Evolutionary conservation across 805 yeast species (phyloP), one percentile per base, ranked within the genome.

Genomic region (Barnettozyma botsteinii): DNA sequence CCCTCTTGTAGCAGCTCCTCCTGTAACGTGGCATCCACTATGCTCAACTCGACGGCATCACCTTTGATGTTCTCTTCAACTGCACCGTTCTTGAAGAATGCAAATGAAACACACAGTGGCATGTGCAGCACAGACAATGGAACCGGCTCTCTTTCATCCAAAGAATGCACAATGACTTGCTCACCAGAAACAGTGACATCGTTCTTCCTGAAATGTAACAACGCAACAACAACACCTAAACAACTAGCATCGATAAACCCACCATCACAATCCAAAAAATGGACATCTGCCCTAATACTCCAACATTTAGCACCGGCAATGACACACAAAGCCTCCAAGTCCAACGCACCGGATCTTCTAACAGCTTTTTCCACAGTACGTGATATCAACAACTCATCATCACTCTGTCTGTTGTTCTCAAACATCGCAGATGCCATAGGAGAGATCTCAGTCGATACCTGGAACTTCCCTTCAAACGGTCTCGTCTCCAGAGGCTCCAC

Each of bases 301-400:
- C 98, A 93, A 56, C 95, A 88, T 49, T 86, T 81, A 39, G 79
- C 73, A 2, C 97, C 98, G 0, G 96, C 95, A 18, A 85, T 75
- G 33, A 93, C 86, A 64, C 98, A 91, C 33, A 93, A 64, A 35
- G 86, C 77, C 59, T 93, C 98, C 31, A 91, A 71, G 61, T 93
- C 98, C 33, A 93, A 65, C 0, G 98, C 95, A 46, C 85, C 85
- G 2, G 96, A 84, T 56, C 96, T 72, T 55, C 95, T 74, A 34
- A 93, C 81, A 1, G 97, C 89, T 56, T 91, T 93, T 56, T 93
- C 98, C 32, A 93, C 79, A 42, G 89, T 70, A 57, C 98, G 67
- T 7, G 87, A 73, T 18, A 89, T 79, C 44, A 88, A 62, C 20
- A 85, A 74, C 58, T 93, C 98, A 40, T 85, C 87, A 43, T 82